Evolutionary conservation across 257 asterid species (phyloP), one percentile per base, ranked within the genome.

Genomic region (Anisodus acutangulus): DNA sequence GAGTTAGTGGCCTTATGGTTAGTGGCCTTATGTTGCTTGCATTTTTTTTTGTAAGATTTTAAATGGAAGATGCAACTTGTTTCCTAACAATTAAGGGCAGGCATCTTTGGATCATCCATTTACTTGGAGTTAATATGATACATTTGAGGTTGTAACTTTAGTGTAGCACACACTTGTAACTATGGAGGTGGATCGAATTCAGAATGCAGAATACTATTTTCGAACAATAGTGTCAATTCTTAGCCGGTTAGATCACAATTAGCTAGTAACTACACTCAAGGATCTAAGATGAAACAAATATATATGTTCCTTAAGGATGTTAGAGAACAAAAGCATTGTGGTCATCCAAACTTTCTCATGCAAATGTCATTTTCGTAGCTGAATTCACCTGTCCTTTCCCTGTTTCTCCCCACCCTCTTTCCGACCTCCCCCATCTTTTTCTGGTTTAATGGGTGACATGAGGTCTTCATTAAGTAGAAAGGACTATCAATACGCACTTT

Each of bases 291-390:
- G 78, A 69, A 69, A 69, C 78, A 39, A 69, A 31, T 31, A 31
- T 31, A 68, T 16, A 39, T 69, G 51, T 69, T 69, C 31, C 78
- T 16, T 9, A 16, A 69, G 78, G 54, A 69, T 41, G 55, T 41
- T 0, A n/a, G 26, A 54, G 55, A 70, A 70, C 55, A 70, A 43
- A 70, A 70, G 1, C 54, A 70, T 70, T 70, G 55, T 43, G 55
- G 55, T 70, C 55, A 70, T 70, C 79, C 79, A 70, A 70, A 43
- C 8, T 69, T 69, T 69, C 53, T 69, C 78, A 69, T 69, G 78
- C 31, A 69, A 69, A 69, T 39, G 26, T 53, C 15, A 39, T 69
- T 17, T 39, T 39, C 54, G 1, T 69, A 39, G 31, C 78, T 39
- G 8, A 69, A 43, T 39, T 39, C 54, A 16, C 8, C 8, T 4